Percentiles rank a stretch among this genome's conserved stretches.
phyloP scores from a whole-genome alignment of 352 stramenopile species.

The Lagenidium sp. region DNA sequence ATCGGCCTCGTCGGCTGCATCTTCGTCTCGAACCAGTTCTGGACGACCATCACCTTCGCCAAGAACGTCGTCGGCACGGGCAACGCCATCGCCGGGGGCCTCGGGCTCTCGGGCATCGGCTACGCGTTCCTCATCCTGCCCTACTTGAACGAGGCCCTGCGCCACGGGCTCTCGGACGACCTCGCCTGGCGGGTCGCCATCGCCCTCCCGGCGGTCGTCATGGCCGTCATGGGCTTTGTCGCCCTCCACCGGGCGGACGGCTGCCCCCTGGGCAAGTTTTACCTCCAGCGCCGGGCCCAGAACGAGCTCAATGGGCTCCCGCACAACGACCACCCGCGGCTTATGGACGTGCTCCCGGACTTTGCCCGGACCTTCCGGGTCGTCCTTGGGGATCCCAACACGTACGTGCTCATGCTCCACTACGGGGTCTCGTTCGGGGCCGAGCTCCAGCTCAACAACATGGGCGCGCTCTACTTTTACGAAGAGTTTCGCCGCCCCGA shows the following conservation, averaged over 20 bases:
- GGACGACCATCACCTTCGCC: slow-evolving; percentile 92
- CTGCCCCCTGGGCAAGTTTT: slow-evolving; percentile 90
- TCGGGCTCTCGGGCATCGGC: slow-evolving; percentile 91
- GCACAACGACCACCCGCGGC: slow-evolving; percentile 2
- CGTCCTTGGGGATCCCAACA: slow-evolving; percentile 82
- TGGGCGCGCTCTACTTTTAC: slow-evolving; percentile 90
- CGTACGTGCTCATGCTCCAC: slow-evolving; percentile 89
- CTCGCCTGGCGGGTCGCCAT: slow-evolving; percentile 89
- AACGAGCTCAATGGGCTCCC: slow-evolving; percentile 19
- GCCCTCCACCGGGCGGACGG: slow-evolving; percentile 80
- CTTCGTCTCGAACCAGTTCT: slow-evolving; percentile 94
- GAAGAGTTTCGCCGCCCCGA: slow-evolving; percentile 72
- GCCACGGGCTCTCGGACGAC: slow-evolving; percentile 53
- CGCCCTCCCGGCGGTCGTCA: slow-evolving; percentile 82
- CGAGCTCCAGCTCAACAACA: slow-evolving; percentile 95
- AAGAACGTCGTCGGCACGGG: slow-evolving; percentile 90
- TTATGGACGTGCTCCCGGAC: slow-evolving; percentile 4
- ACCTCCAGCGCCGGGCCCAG: slow-evolving; percentile 66
- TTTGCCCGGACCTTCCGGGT: slow-evolving; percentile 31
- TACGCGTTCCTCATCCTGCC: slow-evolving; percentile 87
- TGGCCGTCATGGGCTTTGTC: slow-evolving; percentile 65
- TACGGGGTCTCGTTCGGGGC: slow-evolving; percentile 93
- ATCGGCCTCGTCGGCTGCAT: slow-evolving; percentile 92
- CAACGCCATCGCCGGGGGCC: slow-evolving; percentile 89
- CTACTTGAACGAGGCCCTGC: slow-evolving; percentile 83